Evolutionary conservation across 192 early-diverging fungal species (phyloP).

Genomic region (Coemansia pectinata): DNA sequence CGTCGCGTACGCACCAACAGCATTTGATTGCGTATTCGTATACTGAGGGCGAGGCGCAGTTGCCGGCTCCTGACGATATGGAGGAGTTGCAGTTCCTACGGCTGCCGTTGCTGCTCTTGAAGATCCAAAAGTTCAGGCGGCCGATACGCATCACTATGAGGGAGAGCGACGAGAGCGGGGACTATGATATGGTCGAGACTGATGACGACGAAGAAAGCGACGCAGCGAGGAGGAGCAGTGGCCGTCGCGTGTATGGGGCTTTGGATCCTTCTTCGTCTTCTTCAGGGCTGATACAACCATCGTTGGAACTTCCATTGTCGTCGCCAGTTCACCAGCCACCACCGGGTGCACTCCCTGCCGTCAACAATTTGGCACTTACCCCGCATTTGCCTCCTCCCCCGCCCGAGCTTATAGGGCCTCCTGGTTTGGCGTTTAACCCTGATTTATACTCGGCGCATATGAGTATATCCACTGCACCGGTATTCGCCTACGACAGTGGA

Average conservation of each 20-base stretch:
- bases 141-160: conserved; percentile 25
- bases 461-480: neutral
- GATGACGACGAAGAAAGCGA: conserved; percentile 21
- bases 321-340: neutral
- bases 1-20: conserved; percentile 36
- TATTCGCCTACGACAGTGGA: neutral
- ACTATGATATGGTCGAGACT: conserved; percentile 30
- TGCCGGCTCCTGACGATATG: conserved; percentile 41
- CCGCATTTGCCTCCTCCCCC: neutral
- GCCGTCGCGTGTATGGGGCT: neutral
- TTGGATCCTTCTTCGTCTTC: neutral
- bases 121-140: conserved; percentile 41
- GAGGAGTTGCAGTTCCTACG: conserved; percentile 32
- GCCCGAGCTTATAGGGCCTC: neutral
- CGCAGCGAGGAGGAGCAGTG: neutral
- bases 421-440: neutral
- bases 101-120: conserved; percentile 28
- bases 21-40: conserved; percentile 43
- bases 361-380: neutral
- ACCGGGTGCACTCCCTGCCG: neutral
- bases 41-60: conserved; percentile 17
- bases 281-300: neutral
- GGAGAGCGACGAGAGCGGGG: conserved; percentile 15
- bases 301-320: neutral
- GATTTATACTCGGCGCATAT: neutral